Conservation (phyloP, 306 rosid species). For the Acacia acuminata region DNA sequence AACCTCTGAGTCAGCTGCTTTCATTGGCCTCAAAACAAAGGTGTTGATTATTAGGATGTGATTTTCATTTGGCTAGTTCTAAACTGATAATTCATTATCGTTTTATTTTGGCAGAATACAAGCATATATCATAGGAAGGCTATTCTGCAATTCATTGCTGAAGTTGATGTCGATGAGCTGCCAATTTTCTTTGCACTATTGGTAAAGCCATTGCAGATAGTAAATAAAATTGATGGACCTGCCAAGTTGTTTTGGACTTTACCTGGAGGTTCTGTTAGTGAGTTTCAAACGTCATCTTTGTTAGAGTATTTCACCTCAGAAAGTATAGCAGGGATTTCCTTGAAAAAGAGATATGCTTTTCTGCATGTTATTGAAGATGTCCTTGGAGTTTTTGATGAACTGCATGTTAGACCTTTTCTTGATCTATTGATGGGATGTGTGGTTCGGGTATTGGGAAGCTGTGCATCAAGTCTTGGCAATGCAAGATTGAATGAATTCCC, state of each 20-base stretch:
- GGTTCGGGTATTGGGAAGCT: conserved; percentile 84
- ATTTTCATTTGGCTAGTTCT: conserved; percentile 20
- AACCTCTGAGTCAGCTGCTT: conserved; percentile 7
- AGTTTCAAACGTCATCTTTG: conserved; percentile 53
- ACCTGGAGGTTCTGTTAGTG: conserved; percentile 41
- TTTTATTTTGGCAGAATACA: conserved; percentile 59
- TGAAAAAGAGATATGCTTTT: conserved; percentile 85
- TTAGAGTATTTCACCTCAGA: conserved; percentile 66
- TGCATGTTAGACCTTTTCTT: conserved; percentile 75
- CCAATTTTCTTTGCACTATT: conserved; percentile 84
- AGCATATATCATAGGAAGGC: conserved; percentile 85
- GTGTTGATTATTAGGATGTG: not conserved
- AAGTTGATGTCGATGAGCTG: conserved; percentile 76
- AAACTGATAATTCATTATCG: conserved; percentile 9
- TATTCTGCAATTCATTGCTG: conserved; percentile 76
- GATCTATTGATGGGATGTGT: conserved; percentile 80
- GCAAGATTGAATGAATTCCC: conserved; percentile 42
- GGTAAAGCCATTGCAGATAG: conserved; percentile 78
- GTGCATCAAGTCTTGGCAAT: conserved; percentile 55
- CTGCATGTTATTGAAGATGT: conserved; percentile 88
- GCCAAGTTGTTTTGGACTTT: conserved; percentile 69
- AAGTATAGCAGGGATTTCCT: conserved; percentile 59
- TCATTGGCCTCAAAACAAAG: not conserved
- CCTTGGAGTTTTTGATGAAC: conserved; percentile 81
- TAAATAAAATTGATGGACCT: conserved; percentile 53